Evolutionary conservation across 192 early-diverging fungal species (phyloP), one percentile per base, ranked within the genome.

Genomic region (Lobosporangium transversale): DNA sequence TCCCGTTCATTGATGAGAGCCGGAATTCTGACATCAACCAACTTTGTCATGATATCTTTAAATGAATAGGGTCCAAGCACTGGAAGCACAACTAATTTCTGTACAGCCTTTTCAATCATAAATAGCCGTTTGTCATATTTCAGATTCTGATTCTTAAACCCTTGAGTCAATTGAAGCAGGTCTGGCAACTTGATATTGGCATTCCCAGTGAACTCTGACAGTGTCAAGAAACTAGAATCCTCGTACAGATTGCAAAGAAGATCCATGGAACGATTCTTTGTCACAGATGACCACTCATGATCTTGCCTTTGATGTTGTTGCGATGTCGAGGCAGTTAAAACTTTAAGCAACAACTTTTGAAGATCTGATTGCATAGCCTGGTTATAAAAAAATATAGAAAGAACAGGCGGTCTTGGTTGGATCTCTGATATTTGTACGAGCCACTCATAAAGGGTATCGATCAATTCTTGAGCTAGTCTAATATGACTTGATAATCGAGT

Each of bases 211-310:
- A 36, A 31, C 12, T 52, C 57, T 0, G 63, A 47, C 10, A 75
- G 49, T 12, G 62, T 61, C 27, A 76, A 26, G 27, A 76, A 76
- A 29, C 48, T 45, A 6, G 73, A 42, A 42, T 62, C 73, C 44
- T 76, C 63, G 14, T 62, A 76, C 58, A 76, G 40, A 33, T 76
- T 76, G 12, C 36, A 40, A 9, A 76, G 37, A 6, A 76, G 14
- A 20, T 61, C 58, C 53, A 67, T 54, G 1, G 73, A 63, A 1
- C 64, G 58, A 20, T 30, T 43, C 37, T 58, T 76, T 1, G 48
- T 62, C 15, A 51, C 24, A 0, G 35, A 10, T 4, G 18, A 30
- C 70, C 70, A 75, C 0, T 18, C 35, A 3, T 23, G 32, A 1
- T 15, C 36, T n/a, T n/a, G n/a, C n/a, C n/a, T n/a, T n/a, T n/a